Evolutionary conservation across 2,329 filamentous ascomycete species (phyloP).

Genomic region (Verruconis gallopava): DNA sequence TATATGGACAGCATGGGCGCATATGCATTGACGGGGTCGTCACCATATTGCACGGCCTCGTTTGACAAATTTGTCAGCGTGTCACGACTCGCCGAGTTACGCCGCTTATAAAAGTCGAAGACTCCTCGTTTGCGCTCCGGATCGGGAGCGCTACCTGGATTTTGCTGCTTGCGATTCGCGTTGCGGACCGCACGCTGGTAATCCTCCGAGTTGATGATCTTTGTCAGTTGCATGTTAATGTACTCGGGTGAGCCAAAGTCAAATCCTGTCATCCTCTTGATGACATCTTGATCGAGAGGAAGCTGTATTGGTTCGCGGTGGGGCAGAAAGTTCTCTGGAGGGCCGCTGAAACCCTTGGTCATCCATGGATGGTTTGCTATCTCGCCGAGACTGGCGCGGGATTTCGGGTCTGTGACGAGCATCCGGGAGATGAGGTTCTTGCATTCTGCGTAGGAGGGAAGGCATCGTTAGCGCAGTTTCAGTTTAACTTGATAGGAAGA

Average conservation of each 20-base stretch:
- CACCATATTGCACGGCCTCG: conserved; percentile 69
- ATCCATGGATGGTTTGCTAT: conserved; percentile 96
- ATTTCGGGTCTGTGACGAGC: conserved; percentile 85
- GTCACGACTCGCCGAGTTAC: conserved; percentile 83
- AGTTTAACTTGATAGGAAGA: conserved; percentile 6
- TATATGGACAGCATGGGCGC: conserved; percentile 89
- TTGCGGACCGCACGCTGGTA: conserved; percentile 75
- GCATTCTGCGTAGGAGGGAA: conserved; percentile 66
- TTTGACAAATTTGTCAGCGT: conserved; percentile 72
- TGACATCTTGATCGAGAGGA: conserved; percentile 69
- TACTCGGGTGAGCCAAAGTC: conserved; percentile 83
- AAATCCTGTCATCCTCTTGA: conserved; percentile 93
- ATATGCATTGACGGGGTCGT: conserved; percentile 85
- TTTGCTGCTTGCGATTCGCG: conserved; percentile 54
- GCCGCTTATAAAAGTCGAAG: conserved; percentile 93
- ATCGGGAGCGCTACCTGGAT: conserved; percentile 28
- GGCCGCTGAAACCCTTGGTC: conserved; percentile 73
- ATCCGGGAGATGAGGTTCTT: conserved; percentile 85
- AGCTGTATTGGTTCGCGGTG: conserved; percentile 70
- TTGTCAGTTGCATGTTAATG: conserved; percentile 69
- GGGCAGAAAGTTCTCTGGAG: conserved; percentile 83
- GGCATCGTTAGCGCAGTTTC: neutral
- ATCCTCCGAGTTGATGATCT: conserved; percentile 83
- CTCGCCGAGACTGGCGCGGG: conserved; percentile 75
- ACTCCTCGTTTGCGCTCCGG: conserved; percentile 75